Evolutionary conservation across 2,329 filamentous ascomycete genomes (phyloP).

Genomic region (Cryphonectria radicalis): DNA sequence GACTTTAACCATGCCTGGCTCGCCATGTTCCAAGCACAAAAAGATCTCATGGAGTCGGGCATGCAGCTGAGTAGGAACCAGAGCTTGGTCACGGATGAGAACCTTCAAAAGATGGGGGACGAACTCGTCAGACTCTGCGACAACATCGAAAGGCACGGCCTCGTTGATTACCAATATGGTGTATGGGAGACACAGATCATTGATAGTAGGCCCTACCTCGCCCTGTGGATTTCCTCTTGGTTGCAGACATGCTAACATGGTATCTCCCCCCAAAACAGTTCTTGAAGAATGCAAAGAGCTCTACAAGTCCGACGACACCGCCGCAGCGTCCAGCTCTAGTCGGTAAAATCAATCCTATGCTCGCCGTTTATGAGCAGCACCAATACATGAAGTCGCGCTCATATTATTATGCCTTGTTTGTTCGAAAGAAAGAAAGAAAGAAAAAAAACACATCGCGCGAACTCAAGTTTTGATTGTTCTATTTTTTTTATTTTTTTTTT

Average conservation of each 20-base stretch:
- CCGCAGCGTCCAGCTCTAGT: slow-evolving; percentile 6
- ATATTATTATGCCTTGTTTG: background rate
- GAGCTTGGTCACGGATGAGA: slow-evolving; percentile 68
- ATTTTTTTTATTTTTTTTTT: too few relatives aligned
- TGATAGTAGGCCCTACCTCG: slow-evolving; percentile 63
- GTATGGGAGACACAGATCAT: slow-evolving; percentile 95
- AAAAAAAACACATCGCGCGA: slow-evolving; percentile 6
- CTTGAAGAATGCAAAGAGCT: slow-evolving; percentile 42
- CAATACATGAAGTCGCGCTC: slow-evolving; percentile 25
- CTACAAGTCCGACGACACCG: slow-evolving; percentile 20
- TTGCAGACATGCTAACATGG: slow-evolving; percentile 17
- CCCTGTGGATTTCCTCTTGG: background rate
- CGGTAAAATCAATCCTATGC: slow-evolving; percentile 9
- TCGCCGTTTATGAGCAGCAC: slow-evolving; percentile 15
- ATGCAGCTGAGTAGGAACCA: slow-evolving; percentile 61
- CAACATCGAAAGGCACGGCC: slow-evolving; percentile 83
- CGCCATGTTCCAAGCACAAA: slow-evolving; percentile 79
- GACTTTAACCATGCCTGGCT: slow-evolving; percentile 96
- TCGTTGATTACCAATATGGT: slow-evolving; percentile 97
- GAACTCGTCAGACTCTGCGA: slow-evolving; percentile 85
- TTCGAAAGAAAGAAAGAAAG: background rate
- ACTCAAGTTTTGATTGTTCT: slow-evolving; percentile 11
- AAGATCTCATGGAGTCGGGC: slow-evolving; percentile 69
- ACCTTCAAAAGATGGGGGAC: slow-evolving; percentile 77
- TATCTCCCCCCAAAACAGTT: slow-evolving; percentile 29